Base-by-base conservation (phyloP, 805 yeast species). In the Saccharomycopsis javanensis region DNA sequence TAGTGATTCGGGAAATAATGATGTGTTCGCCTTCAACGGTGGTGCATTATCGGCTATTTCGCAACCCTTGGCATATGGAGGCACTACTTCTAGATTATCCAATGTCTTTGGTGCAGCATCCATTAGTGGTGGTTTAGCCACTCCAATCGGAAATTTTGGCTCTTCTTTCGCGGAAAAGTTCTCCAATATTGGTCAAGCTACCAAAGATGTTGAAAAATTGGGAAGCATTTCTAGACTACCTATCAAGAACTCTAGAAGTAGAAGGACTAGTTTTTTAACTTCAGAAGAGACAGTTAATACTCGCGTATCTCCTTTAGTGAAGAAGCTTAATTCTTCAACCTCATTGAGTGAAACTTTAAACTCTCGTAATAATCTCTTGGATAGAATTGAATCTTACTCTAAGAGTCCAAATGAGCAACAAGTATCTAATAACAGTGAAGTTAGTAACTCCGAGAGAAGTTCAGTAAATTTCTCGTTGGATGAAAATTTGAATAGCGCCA, bases 161-260 rank as follows among this genome's bases (percentile, higher is more conserved):
- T 62, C 71, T 6, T 71, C 75, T 18, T 83, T 83, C 64, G 70
- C 83, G 60, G 83, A 80, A 61, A 82, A 82, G 68, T 83, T 83
- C 64, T 73, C 84, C 5, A 72, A 81, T 1, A 84, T 83, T 16
- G 84, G 86, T 5, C 88, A 83, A 57, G 84, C 85, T 52, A 83
- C 89, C 0, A 73, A 85, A 64, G 89, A 83, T 62, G 73, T 82
- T 50, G 88, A 83, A 63, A 72, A 72, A 16, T 25, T 46, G 5
- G 38, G 54, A 55, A 77, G 75, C 11, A 64, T 79, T 55, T 75
- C 76, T n/a, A 67, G 73, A 5, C 56, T 74, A 28, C 67, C 74
- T 8, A 63, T 73, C 42, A 68, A 68, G 28, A 64, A 61, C 18
- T 65, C 68, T 51, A 69, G 73, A 55, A 66, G 68, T 20, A 75